Evolutionary conservation across 2,329 filamentous ascomycete genomes (phyloP).

Genomic region (Fusarium fracticaudum): DNA sequence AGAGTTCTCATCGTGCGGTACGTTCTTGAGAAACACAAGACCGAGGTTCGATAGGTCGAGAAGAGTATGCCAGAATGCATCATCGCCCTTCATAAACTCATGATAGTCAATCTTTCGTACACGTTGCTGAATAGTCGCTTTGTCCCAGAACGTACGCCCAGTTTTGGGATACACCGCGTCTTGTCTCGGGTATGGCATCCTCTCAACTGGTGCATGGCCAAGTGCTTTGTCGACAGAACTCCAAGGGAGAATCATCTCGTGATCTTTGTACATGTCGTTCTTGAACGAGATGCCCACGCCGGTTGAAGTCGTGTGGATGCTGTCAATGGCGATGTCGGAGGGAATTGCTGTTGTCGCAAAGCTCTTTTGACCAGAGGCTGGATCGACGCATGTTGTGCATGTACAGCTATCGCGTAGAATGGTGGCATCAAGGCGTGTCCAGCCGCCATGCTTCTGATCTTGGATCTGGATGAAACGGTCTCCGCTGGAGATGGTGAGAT

Average conservation of each 20-base stretch:
- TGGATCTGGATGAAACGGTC: constrained; percentile 42
- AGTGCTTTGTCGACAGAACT: constrained; percentile 50
- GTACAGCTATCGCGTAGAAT: constrained; percentile 64
- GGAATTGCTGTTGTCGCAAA: constrained; percentile 57
- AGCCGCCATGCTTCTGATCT: constrained; percentile 28
- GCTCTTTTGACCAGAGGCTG: constrained; percentile 68
- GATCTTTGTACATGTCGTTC: constrained; percentile 52
- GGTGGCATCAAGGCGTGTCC: constrained; percentile 40
- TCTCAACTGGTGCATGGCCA: constrained; percentile 30
- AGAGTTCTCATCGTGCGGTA: constrained; percentile 73
- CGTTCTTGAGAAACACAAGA: constrained; percentile 78
- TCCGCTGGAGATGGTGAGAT: constrained; percentile 41
- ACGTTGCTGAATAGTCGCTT: constrained; percentile 47
- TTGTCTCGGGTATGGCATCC: constrained; percentile 37
- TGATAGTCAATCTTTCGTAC: constrained; percentile 72
- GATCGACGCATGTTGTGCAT: constrained; percentile 63
- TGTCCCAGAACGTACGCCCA: constrained; percentile 55
- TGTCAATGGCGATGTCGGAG: constrained; percentile 44
- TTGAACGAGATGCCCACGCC: constrained; percentile 69
- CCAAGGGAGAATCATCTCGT: constrained; percentile 49
- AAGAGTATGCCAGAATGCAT: constrained; percentile 68
- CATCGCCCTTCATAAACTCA: constrained; percentile 72
- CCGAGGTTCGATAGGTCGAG: constrained; percentile 72
- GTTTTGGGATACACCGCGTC: constrained; percentile 45
- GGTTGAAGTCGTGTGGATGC: constrained; percentile 46